Conservation (phyloP, 441 rosid species). For the Raphanus hybrid region DNA sequence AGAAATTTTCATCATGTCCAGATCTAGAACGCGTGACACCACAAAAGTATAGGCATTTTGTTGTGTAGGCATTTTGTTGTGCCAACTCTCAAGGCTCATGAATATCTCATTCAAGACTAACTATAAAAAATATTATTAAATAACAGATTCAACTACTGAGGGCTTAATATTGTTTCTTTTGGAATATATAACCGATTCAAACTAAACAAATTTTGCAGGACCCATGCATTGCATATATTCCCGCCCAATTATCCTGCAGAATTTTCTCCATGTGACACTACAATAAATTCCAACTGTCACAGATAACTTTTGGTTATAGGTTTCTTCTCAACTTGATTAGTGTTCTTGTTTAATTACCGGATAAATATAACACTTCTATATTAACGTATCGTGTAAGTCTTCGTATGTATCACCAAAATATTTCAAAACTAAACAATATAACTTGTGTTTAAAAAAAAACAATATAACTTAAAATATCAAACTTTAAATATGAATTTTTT, state of each 20-base stretch:
- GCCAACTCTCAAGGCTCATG: conserved; percentile 1
- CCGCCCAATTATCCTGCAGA: conserved; percentile 43
- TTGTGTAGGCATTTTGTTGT: conserved; percentile 14
- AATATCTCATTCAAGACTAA: conserved; percentile 11
- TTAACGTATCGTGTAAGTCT: neutral
- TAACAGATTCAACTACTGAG: neutral
- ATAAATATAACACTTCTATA: neutral
- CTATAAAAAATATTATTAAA: neutral
- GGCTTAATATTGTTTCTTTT: neutral
- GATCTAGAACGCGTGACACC: conserved; percentile 23
- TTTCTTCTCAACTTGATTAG: conserved; percentile 24
- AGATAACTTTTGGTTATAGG: conserved; percentile 19
- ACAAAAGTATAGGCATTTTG: conserved; percentile 15
- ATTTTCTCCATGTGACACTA: conserved; percentile 36
- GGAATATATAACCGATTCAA: neutral
- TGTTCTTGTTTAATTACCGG: neutral
- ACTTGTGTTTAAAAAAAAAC: neutral
- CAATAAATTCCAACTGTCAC: conserved; percentile 34
- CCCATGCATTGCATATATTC: conserved; percentile 38
- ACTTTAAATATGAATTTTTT: neutral
- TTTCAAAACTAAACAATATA: neutral
- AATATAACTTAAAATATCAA: neutral
- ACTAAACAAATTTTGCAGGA: neutral
- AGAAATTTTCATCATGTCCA: neutral
- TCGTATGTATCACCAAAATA: neutral